Evolutionary conservation across 345 rosid species (phyloP).

Genomic region (Salix exigua): DNA sequence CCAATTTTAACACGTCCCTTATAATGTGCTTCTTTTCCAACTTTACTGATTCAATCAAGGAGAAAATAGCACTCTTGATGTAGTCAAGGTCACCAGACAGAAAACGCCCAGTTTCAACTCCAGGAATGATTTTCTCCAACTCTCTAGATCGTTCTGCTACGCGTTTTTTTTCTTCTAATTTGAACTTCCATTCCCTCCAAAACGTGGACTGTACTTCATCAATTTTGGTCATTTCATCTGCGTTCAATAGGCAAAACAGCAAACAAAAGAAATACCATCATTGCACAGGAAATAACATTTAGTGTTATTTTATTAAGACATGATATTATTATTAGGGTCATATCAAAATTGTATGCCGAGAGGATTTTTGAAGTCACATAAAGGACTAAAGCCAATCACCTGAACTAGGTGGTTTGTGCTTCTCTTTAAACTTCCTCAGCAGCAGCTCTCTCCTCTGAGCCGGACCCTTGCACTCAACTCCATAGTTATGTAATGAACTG

Average conservation of each 20-base stretch:
- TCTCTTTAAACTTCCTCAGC: constrained; percentile 56
- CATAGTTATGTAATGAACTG: constrained; percentile 75
- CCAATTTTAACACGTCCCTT: constrained; percentile 58
- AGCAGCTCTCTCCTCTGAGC: constrained; percentile 73
- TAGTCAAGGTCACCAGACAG: constrained; percentile 68
- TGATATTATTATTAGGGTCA: background rate
- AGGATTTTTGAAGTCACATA: background rate
- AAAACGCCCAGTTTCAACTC: constrained; percentile 78
- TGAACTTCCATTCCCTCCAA: constrained; percentile 95
- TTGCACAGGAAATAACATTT: background rate
- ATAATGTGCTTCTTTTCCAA: constrained; percentile 72
- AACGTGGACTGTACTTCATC: constrained; percentile 80
- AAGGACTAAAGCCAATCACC: constrained; percentile 45
- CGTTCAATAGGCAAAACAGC: constrained; percentile 16
- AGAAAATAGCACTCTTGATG: constrained; percentile 49
- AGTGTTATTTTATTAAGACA: background rate
- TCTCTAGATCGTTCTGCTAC: constrained; percentile 75
- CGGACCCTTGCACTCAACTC: constrained; percentile 73
- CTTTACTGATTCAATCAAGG: constrained; percentile 63
- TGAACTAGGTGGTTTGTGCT: constrained; percentile 50
- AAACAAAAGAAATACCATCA: constrained; percentile 8
- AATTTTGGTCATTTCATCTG: constrained; percentile 77
- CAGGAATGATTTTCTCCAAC: constrained; percentile 78
- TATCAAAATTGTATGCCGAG: background rate
- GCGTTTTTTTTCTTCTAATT: constrained; percentile 76